A percentile compares a stretch with the other conserved stretches of the same genome.
These are phyloP conservation scores for Calonectria hawksworthii DNA, from an alignment of 2,329 filamentous ascomycete species.

Conservation along the genomic window DNA sequence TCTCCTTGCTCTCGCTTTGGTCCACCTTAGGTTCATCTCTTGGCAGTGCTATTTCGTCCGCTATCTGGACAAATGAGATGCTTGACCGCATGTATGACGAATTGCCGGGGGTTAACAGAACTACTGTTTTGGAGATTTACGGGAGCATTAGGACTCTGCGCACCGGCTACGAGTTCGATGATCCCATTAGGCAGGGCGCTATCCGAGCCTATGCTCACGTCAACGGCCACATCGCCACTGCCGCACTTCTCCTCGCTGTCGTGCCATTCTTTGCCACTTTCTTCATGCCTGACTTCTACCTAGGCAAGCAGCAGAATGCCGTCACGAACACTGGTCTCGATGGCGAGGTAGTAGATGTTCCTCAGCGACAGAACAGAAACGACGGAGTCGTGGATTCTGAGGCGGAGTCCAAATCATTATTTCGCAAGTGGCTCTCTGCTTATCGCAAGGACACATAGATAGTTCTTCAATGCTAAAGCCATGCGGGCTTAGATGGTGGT, in stretches of 20 bases:
- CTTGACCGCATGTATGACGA: background rate
- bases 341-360: constrained; percentile 28
- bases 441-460: background rate
- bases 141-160: background rate
- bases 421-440: background rate
- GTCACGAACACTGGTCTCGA: constrained; percentile 51
- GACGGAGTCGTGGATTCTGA: background rate
- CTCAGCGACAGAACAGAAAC: background rate
- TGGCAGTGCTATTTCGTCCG: background rate
- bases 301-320: constrained; percentile 53
- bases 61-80: constrained; percentile 4
- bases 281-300: constrained; percentile 58
- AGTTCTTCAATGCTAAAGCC: background rate
- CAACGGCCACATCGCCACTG: background rate
- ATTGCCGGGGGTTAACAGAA: background rate
- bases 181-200: background rate
- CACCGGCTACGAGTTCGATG: background rate
- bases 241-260: background rate
- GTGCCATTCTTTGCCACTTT: constrained; percentile 51
- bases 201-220: background rate
- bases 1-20: background rate
- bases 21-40: background rate
- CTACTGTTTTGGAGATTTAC: background rate
- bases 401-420: background rate
- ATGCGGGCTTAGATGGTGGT: background rate